Base-by-base conservation (phyloP, 1,139 yeast genomes). In the Pneumocystis canis region DNA sequence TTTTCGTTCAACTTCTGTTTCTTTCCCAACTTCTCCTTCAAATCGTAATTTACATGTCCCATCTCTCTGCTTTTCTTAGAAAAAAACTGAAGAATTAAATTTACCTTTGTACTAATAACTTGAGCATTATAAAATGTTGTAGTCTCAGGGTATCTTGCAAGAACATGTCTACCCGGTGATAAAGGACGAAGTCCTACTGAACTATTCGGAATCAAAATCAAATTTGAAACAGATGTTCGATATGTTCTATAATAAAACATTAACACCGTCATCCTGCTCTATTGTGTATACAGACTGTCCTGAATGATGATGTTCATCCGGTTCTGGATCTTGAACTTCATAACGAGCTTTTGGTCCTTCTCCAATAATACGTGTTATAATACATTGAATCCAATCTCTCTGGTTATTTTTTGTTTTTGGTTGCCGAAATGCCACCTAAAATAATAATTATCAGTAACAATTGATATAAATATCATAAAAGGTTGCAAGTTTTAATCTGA, bases 81-180 rank as follows among this genome's bases (percentile, higher is more conserved):
- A 28, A 33, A 41, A n/a, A 20, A 32, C 18, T 20, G 30, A 35
- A 37, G 53, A 14, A 20, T 4, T 14, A 28, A 28, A 39, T 62
- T 31, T 41, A 58, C 70, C 65, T 82, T 83, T 63, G 82, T 79
- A 0, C 95, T 90, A 54, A 84, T 85, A 3, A 94, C 97, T 62
- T 88, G 87, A 0, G 98, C 98, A 2, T 95, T 87, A 71, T 92
- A 94, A 70, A 92, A 94, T 0, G 97, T 90, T 0, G 98, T 94
- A 0, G 99, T 94, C 69, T 94, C 99, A 0, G 99, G 99, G 70
- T 94, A 94, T 70, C 96, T 78, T 0, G 97, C 98, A 66, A 94
- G 77, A 2, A 92, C 98, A 69, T 84, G 84, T 0, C 89, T 79
- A 0, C 95, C 94, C 57, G 83, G 77, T 0, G 94, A 85, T 68